Percentiles rank a stretch among this genome's conserved stretches.
These are phyloP conservation scores for Xylaria digitata DNA, from an alignment of 2,329 filamentous ascomycete genomes.

Conservation along the genomic window DNA sequence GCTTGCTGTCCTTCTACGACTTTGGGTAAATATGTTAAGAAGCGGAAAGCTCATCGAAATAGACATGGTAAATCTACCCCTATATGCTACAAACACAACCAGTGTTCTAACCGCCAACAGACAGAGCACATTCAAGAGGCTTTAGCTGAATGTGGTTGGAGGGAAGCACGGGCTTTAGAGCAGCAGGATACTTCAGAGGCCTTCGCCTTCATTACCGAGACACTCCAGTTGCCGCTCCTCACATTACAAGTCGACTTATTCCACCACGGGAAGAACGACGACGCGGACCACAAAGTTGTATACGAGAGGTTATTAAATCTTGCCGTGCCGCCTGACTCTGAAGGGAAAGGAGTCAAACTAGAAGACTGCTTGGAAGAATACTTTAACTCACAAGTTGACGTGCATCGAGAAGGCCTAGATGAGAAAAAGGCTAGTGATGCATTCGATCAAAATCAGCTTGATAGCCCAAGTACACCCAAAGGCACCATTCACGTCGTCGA, in stretches of 20 bases:
- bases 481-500: constrained; percentile 52
- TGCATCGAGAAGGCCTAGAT: constrained; percentile 76
- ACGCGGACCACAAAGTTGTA: constrained; percentile 93
- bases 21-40: constrained; percentile 94
- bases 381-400: constrained; percentile 93
- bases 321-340: constrained; percentile 81
- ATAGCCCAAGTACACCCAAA: constrained; percentile 44
- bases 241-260: constrained; percentile 95
- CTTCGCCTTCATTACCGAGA: constrained; percentile 93
- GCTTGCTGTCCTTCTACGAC: constrained; percentile 79
- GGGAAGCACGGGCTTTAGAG: constrained; percentile 77
- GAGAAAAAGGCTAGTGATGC: constrained; percentile 57
- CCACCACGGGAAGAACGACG: constrained; percentile 85
- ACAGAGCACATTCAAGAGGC: constrained; percentile 85
- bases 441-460: constrained; percentile 46
- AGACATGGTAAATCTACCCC: constrained; percentile 73
- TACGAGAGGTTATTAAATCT: constrained; percentile 92
- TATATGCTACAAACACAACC: neutral
- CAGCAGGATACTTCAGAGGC: constrained; percentile 98
- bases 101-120: constrained; percentile 57
- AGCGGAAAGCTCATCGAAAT: constrained; percentile 85
- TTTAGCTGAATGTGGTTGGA: constrained; percentile 88
- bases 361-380: constrained; percentile 94
- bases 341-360: constrained; percentile 77
- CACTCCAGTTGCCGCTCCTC: constrained; percentile 85